A percentile compares a stretch with the other conserved stretches of the same genome.
These are phyloP conservation scores for Boletellus ananas DNA, from an alignment of 768 basidiomycete species.

Conservation along the genomic window DNA sequence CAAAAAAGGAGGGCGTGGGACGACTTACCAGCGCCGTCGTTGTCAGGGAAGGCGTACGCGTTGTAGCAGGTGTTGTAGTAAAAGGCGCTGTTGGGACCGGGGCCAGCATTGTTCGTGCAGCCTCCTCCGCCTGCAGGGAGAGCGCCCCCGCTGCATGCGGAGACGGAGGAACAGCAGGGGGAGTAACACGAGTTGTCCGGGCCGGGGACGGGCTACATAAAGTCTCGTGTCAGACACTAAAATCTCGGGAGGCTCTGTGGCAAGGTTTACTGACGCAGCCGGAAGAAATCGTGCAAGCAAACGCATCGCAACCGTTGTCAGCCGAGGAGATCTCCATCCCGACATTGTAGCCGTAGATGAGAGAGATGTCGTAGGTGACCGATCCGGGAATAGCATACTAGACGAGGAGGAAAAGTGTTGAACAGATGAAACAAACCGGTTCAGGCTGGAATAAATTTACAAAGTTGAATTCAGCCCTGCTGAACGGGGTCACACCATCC, in stretches of 20 bases:
- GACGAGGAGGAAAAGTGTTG: neutral
- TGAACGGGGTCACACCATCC: conserved; percentile 30
- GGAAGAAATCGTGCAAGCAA: conserved; percentile 30
- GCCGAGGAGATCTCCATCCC: conserved; percentile 33
- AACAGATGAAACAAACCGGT: neutral
- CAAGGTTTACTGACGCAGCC: conserved; percentile 25
- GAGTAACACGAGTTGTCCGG: conserved; percentile 26
- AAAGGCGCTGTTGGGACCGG: conserved; percentile 30
- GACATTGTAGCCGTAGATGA: conserved; percentile 34
- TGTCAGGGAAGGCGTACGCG: conserved; percentile 33
- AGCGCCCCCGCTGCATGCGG: conserved; percentile 27
- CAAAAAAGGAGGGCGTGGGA: neutral
- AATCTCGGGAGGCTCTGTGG: neutral
- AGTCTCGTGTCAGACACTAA: neutral
- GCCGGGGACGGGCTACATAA: conserved; percentile 27
- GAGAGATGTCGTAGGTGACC: conserved; percentile 33
- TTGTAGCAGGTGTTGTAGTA: conserved; percentile 27
- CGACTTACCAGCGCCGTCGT: conserved; percentile 27
- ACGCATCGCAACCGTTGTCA: conserved; percentile 23
- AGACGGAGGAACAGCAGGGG: conserved; percentile 27
- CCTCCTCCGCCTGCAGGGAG: conserved; percentile 27
- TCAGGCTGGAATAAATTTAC: conserved; percentile 9
- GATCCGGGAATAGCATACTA: conserved; percentile 24
- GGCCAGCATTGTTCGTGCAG: conserved; percentile 26
- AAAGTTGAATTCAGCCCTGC: conserved; percentile 33